These are phyloP conservation scores for Solanum pinnatisectum DNA, from an alignment of 257 asterid genomes.

Conservation along the genomic window DNA sequence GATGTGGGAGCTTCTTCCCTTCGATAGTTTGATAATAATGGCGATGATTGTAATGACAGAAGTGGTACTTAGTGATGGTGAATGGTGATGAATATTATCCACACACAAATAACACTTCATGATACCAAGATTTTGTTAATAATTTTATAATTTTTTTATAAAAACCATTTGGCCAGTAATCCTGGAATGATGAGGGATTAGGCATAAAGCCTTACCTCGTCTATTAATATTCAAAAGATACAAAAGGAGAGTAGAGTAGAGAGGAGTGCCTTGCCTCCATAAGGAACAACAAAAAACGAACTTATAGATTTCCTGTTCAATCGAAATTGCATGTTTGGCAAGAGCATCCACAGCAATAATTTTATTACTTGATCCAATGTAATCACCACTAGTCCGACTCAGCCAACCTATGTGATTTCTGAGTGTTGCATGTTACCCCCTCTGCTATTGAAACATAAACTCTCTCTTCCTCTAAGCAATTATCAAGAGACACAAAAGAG, in stretches of 20 bases:
- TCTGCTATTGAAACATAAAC: not conserved
- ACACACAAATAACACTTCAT: not conserved
- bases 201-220: not conserved
- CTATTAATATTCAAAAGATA: not conserved
- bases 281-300: not conserved
- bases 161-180: not conserved
- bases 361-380: too few relatives aligned
- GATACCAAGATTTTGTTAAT: not conserved
- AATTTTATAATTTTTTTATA: too few relatives aligned
- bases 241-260: not conserved
- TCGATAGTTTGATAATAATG: not conserved
- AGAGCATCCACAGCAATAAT: too few relatives aligned
- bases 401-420: not conserved
- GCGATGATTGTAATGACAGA: not conserved
- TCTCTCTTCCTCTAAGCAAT: not conserved
- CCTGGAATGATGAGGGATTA: not conserved
- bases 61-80: not conserved
- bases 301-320: too few relatives aligned
- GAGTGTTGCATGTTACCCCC: not conserved
- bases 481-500: not conserved
- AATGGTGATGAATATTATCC: not conserved
- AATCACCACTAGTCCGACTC: too few relatives aligned
- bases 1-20: not conserved
- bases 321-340: too few relatives aligned
- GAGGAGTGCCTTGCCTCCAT: not conserved